A percentile compares a stretch with the other conserved stretches of the same genome.
These are phyloP conservation scores for Ophiognomonia clavigignenti-juglandacearum DNA, from an alignment of 2,329 filamentous ascomycete species.

Conservation along the genomic window DNA sequence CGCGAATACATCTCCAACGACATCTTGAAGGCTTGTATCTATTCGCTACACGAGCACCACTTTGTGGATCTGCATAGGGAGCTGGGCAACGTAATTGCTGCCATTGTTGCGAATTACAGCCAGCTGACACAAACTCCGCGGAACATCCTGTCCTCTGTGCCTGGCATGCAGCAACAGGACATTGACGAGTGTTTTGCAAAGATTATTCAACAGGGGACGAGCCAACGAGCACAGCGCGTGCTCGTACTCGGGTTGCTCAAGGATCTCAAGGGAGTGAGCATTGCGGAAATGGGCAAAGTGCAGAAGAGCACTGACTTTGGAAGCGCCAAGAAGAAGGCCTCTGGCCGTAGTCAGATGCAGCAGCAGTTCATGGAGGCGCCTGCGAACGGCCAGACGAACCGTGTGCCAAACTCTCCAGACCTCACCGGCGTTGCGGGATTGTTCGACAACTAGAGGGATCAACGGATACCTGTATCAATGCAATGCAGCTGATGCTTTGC, in stretches of 20 bases:
- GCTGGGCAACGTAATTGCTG: constrained; percentile 79
- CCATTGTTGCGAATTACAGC: constrained; percentile 75
- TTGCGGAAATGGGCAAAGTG: constrained; percentile 89
- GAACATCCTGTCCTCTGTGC: constrained; percentile 72
- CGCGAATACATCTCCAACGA: constrained; percentile 87
- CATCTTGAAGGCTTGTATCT: constrained; percentile 84
- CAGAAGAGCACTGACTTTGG: constrained; percentile 38
- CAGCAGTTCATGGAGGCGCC: constrained; percentile 61
- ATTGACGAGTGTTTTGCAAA: constrained; percentile 61
- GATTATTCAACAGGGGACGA: constrained; percentile 52
- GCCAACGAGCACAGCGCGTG: constrained; percentile 72
- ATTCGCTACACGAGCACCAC: constrained; percentile 88
- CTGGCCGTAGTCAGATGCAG: constrained; percentile 52
- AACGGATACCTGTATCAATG: background rate
- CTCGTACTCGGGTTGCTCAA: constrained; percentile 81
- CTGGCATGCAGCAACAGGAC: constrained; percentile 65
- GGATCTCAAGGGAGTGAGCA: constrained; percentile 82
- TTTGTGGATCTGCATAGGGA: constrained; percentile 97
- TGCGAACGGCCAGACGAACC: constrained; percentile 22
- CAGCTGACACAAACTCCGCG: constrained; percentile 65
- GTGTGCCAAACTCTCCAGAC: constrained; percentile 36
- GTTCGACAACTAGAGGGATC: constrained; percentile 28
- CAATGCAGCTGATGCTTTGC: background rate
- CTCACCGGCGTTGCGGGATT: constrained; percentile 52
- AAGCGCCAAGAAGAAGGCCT: constrained; percentile 12